Evolutionary conservation across 2,329 filamentous ascomycete genomes (phyloP).

Genomic region (Tolypocladium tundrense): DNA sequence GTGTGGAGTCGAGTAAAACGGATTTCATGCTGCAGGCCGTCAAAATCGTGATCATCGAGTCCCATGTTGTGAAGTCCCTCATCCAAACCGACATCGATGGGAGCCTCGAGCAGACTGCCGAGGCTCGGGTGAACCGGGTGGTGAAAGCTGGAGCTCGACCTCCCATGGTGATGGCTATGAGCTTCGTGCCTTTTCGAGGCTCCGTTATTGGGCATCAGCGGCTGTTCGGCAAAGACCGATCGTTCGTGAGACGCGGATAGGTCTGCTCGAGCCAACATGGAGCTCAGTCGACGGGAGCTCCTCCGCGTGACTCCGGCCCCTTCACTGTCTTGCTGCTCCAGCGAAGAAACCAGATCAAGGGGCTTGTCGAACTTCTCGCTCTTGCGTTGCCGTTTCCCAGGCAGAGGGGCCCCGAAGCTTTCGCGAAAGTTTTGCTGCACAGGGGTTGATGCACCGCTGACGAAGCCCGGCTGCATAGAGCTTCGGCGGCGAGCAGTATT

Average conservation of each 20-base stretch:
- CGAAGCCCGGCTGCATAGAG: conserved; percentile 56
- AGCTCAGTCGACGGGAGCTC: conserved; percentile 75
- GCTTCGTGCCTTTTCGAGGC: conserved; percentile 60
- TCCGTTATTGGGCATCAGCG: conserved; percentile 26
- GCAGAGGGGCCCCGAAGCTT: conserved; percentile 56
- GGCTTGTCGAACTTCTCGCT: conserved; percentile 40
- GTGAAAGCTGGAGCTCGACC: conserved; percentile 29
- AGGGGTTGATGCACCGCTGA: conserved; percentile 69
- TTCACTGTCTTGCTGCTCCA: conserved; percentile 57
- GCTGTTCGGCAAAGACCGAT: conserved; percentile 64
- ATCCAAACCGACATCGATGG: conserved; percentile 60
- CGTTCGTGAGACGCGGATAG: conserved; percentile 77
- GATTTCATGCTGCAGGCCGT: conserved; percentile 63
- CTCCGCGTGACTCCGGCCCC: conserved; percentile 41
- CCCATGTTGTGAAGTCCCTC: conserved; percentile 65
- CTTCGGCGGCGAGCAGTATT: conserved; percentile 44
- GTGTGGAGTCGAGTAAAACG: conserved; percentile 60
- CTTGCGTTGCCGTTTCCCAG: conserved; percentile 43
- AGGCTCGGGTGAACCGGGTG: conserved; percentile 39
- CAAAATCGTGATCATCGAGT: conserved; percentile 60
- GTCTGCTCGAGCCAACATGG: conserved; percentile 77
- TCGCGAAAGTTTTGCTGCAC: conserved; percentile 62
- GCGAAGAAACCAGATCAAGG: conserved; percentile 54
- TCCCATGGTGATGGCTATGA: conserved; percentile 37
- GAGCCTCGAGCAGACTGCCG: conserved; percentile 56